Percentiles rank a stretch among this genome's conserved stretches.
phyloP scores from a whole-genome alignment of 1,284 basidiomycete species.

The Malassezia yamatoensis region DNA sequence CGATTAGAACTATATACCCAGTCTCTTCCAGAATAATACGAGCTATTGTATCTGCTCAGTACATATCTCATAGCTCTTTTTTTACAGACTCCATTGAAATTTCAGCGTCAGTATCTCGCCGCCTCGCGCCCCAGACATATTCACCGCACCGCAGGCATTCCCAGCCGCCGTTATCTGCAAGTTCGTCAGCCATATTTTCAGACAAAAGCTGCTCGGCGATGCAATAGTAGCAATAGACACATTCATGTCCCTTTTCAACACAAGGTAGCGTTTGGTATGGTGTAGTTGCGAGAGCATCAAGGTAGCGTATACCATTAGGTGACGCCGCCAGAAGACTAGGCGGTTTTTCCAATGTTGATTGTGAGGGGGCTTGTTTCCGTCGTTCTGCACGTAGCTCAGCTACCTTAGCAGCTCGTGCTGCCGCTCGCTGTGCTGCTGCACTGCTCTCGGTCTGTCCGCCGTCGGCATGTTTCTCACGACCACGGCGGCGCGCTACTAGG shows the following conservation, averaged over 20 bases:
- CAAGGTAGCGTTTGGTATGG: constrained; percentile 44
- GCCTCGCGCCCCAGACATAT: constrained; percentile 5
- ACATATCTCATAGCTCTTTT: too few species aligned
- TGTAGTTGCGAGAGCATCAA: constrained; percentile 30
- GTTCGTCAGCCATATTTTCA: constrained; percentile 40
- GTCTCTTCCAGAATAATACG: neutral
- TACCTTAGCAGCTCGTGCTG: neutral
- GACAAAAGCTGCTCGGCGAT: constrained; percentile 33
- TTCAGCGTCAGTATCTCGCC: neutral
- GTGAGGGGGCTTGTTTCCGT: neutral
- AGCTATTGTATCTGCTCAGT: too few species aligned
- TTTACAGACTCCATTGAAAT: too few species aligned
- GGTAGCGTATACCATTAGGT: constrained; percentile 34
- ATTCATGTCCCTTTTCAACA: constrained; percentile 13
- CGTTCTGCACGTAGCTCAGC: constrained; percentile 4
- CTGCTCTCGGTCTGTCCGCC: neutral
- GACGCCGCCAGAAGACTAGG: constrained; percentile 20
- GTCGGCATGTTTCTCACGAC: neutral
- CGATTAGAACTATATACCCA: constrained; percentile 4
- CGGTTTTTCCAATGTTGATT: neutral
- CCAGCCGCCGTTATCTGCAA: constrained; percentile 34
- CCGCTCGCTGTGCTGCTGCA: neutral
- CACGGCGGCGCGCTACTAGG: neutral
- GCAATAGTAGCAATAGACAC: constrained; percentile 45
- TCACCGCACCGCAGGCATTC: constrained; percentile 38